Conservation (phyloP, 306 rosid genomes). For the Cicer cuneatum region DNA sequence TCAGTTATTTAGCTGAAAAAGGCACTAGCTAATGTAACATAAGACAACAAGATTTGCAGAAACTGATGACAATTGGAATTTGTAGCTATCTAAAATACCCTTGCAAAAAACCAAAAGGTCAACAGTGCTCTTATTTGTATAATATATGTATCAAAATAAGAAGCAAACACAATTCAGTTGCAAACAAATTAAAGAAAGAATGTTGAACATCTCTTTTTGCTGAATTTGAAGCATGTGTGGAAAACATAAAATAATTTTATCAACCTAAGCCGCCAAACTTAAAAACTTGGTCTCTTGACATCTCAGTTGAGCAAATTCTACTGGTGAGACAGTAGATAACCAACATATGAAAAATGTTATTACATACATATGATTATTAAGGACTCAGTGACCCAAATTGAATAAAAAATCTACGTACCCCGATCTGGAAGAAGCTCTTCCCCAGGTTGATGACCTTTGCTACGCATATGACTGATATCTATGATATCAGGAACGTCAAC, state of each 20-base stretch:
- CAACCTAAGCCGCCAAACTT: not conserved
- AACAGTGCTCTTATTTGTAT: not conserved
- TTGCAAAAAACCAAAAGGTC: not conserved
- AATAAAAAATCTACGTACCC: constrained; percentile 56
- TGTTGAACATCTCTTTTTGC: not conserved
- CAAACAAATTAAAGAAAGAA: not conserved
- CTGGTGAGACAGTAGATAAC: constrained; percentile 1
- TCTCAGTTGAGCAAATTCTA: constrained; percentile 3
- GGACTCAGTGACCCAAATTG: not conserved
- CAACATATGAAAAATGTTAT: not conserved
- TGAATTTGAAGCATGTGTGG: not conserved
- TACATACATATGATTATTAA: not conserved
- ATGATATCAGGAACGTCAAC: constrained; percentile 94
- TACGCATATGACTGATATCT: constrained; percentile 88
- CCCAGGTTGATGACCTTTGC: constrained; percentile 78
- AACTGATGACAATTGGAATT: constrained; percentile 13
- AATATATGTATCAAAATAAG: not conserved
- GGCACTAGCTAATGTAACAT: not conserved
- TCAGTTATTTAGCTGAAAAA: constrained; percentile 22
- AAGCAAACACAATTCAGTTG: not conserved
- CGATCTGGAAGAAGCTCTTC: constrained; percentile 86
- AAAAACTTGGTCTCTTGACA: not conserved
- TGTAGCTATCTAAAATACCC: constrained; percentile 18
- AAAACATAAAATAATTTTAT: not conserved
- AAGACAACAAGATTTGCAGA: constrained; percentile 2